phyloP scores from a whole-genome alignment of 1,284 basidiomycete genomes.

The Jaminaea rosea region DNA sequence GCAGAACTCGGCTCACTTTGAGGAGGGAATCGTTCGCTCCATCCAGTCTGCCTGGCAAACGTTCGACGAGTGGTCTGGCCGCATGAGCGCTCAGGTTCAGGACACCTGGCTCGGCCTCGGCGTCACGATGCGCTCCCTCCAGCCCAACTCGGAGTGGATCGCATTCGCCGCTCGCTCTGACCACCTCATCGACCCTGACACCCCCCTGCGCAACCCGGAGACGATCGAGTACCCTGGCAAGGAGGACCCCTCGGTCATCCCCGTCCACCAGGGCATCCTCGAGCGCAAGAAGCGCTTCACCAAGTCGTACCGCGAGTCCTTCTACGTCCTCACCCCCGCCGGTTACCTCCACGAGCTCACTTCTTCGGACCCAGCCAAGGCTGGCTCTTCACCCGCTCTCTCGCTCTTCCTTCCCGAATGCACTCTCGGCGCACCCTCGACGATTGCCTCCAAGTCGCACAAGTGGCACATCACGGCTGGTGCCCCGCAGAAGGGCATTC shows the following conservation, averaged over 20 bases:
- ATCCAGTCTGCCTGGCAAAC: slow-evolving; percentile 96
- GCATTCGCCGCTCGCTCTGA: slow-evolving; percentile 87
- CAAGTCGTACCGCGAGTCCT: slow-evolving; percentile 65
- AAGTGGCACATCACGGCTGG: slow-evolving; percentile 93
- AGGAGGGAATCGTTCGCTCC: slow-evolving; percentile 88
- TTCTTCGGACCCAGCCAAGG: slow-evolving; percentile 65
- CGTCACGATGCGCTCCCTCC: slow-evolving; percentile 69
- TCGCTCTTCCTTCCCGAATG: slow-evolving; percentile 88
- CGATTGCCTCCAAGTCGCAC: slow-evolving; percentile 64
- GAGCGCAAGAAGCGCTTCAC: slow-evolving; percentile 98
- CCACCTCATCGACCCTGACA: slow-evolving; percentile 89
- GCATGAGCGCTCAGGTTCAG: slow-evolving; percentile 70
- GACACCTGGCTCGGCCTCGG: slow-evolving; percentile 71
- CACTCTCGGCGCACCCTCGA: slow-evolving; percentile 86
- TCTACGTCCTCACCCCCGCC: slow-evolving; percentile 87
- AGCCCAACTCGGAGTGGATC: slow-evolving; percentile 93
- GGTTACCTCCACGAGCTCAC: slow-evolving; percentile 90
- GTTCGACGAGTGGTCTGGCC: slow-evolving; percentile 85
- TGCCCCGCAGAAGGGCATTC: slow-evolving; percentile 54
- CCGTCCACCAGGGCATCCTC: slow-evolving; percentile 81
- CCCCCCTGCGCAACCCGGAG: slow-evolving; percentile 58
- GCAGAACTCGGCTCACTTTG: slow-evolving; percentile 90
- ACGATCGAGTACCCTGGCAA: slow-evolving; percentile 81
- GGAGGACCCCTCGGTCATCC: slow-evolving; percentile 77
- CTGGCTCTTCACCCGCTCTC: slow-evolving; percentile 63